Percentiles rank a stretch among this genome's conserved stretches.
These are phyloP conservation scores for Mediolabrus comicus DNA, from an alignment of 108 stramenopile species.

Conservation along the genomic window DNA sequence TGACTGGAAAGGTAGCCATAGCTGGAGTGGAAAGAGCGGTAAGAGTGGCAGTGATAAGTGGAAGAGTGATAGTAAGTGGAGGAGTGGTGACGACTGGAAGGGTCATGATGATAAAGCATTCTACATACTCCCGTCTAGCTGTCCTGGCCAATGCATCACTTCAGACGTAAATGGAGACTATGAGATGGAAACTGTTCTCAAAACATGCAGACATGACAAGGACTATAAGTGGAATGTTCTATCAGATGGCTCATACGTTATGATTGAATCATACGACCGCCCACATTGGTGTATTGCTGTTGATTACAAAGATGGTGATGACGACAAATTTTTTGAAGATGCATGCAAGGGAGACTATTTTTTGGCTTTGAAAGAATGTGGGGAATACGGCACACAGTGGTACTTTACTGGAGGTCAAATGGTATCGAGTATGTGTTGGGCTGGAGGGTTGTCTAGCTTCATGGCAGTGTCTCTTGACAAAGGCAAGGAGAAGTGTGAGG, in stretches of 20 bases:
- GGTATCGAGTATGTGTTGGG: slow-evolving; percentile 34
- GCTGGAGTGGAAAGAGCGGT: background rate
- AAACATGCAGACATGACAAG: slow-evolving; percentile 4
- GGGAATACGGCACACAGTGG: slow-evolving; percentile 33
- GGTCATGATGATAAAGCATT: slow-evolving; percentile 1
- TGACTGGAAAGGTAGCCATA: background rate
- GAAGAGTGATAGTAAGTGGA: no score
- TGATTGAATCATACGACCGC: slow-evolving; percentile 31
- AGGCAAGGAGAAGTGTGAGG: slow-evolving; percentile 5
- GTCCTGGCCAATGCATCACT: slow-evolving; percentile 29
- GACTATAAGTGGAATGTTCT: slow-evolving; percentile 32
- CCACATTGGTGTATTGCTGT: slow-evolving; percentile 33
- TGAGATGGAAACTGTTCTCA: slow-evolving; percentile 17
- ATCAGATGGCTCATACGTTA: slow-evolving; percentile 39
- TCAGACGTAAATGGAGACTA: slow-evolving; percentile 11
- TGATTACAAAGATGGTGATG: slow-evolving; percentile 26
- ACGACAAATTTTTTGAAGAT: slow-evolving; percentile 12
- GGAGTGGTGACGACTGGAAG: background rate
- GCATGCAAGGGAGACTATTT: slow-evolving; percentile 23
- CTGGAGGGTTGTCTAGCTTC: slow-evolving; percentile 25
- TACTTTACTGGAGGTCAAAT: slow-evolving; percentile 47
- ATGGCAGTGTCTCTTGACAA: slow-evolving; percentile 23
- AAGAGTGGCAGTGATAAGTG: background rate
- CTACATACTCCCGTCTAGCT: slow-evolving; percentile 28
- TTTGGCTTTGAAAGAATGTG: slow-evolving; percentile 34